Evolutionary conservation across 306 rosid genomes (phyloP), one percentile per base, ranked within the genome.

Genomic region (Pterocarpus santalinus): DNA sequence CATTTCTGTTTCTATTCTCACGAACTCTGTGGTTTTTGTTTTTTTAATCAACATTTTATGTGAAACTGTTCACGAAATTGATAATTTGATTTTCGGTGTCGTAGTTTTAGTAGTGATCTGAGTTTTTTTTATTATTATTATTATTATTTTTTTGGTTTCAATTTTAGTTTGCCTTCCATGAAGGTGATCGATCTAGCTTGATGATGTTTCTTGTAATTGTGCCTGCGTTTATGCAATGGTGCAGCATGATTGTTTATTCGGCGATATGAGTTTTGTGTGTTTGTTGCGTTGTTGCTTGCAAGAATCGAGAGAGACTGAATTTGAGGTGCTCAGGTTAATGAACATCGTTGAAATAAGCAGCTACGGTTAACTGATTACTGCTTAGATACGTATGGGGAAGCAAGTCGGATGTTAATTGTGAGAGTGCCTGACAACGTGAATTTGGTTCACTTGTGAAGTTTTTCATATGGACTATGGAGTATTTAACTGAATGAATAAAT

Each of bases 241-340:
- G 58, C 55, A 62, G 39, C 79, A 6, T 64, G 69, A 63, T 64
- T 63, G 44, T 64, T 34, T 38, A 22, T 36, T 55, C 61, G 15
- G 10, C 46, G 14, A 10, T 32, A 17, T 72, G 8, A 46, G 41
- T 46, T 58, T 35, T 60, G 33, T 63, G 30, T 39, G 14, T n/a
- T 53, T 39, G 74, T 46, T 80, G 43, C 43, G 3, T 8, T 80
- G 53, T 47, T 46, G 33, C 58, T 57, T 68, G 28, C 76, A 41
- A 22, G 46, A 5, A 15, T 33, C n/a, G 30, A 22, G 32, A 22
- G 15, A 15, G 5, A 4, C 61, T 55, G 5, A 43, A 14, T 28
- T 41, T 41, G 66, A 43, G 58, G 58, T 28, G 56, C 49, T 66
- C 6, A 15, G 16, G 57, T 51, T 51, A 51, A 51, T 68, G 41